A percentile compares a stretch with the other conserved stretches of the same genome.
phyloP scores from a whole-genome alignment of 305 asterid genomes.

The Fraxinus ornus region DNA sequence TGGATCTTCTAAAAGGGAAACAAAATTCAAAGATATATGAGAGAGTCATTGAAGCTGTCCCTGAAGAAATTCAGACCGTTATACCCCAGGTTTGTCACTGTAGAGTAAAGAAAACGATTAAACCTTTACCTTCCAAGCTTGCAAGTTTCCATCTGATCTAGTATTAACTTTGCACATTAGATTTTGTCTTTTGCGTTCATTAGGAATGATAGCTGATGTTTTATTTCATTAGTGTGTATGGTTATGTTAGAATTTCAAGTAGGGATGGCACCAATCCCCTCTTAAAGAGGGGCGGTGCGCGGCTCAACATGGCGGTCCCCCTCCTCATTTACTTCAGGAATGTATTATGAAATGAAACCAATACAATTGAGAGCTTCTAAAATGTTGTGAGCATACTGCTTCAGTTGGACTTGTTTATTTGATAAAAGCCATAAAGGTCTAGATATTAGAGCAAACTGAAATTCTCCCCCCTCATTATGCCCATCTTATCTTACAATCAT shows the following conservation, averaged over 20 bases:
- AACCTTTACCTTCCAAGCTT: background rate
- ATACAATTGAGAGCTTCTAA: background rate
- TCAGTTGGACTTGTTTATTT: background rate
- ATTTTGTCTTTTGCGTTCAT: background rate
- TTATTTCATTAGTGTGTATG: background rate
- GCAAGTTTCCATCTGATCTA: background rate
- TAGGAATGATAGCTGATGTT: background rate
- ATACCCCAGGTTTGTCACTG: conserved; percentile 70
- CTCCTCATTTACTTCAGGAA: background rate
- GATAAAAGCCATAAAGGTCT: background rate
- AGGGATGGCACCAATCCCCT: background rate
- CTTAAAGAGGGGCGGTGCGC: background rate
- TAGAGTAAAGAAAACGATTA: background rate
- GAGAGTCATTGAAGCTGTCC: conserved; percentile 61
- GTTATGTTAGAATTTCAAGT: background rate
- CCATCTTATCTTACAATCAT: background rate
- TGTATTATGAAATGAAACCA: background rate
- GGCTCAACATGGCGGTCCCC: background rate
- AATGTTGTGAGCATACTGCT: background rate
- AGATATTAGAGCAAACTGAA: background rate
- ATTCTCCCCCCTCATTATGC: background rate
- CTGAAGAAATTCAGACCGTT: conserved; percentile 86
- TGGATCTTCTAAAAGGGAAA: conserved; percentile 73
- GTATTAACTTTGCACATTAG: background rate
- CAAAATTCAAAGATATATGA: conserved; percentile 51